Base-by-base conservation (phyloP, 176 grass and related monocot species). In the Eleusine indica region DNA sequence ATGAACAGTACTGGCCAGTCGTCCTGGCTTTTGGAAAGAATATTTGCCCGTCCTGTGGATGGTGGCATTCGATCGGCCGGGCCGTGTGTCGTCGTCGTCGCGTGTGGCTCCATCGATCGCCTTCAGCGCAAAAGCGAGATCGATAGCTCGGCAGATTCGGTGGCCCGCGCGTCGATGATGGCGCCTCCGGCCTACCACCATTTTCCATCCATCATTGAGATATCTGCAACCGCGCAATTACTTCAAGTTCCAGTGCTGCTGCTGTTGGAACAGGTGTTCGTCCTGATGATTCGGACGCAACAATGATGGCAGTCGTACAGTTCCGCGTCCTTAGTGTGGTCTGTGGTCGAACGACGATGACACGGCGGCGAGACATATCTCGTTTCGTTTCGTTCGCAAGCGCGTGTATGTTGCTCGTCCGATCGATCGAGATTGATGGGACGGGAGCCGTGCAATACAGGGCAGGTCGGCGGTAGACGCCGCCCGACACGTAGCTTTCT, bases 361-460 rank as follows among this genome's bases (percentile, higher is more conserved):
- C 41, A 17, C 9, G 57, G 43, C 76, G 54, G 19, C 12, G 70
- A 16, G 57, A 49, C 57, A 6, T 56, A n/a, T 49, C 69, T n/a
- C 53, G 83, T 84, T 14, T 30, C 49, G 3, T 29, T 56, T 3
- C 71, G 37, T 3, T 56, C 70, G 54, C 44, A 13, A 61, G 43
- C 63, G 52, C 12, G n/a, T 25, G 74, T 53, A 7, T 25, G 15
- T 25, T 10, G 5, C 9, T 5, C n/a, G 68, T 16, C 28, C 75
- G 9, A 15, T 52, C 49, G 49, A 29, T 32, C 62, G 9, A 6
- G 14, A 37, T 9, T 2, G 71, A 81, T 71, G 77, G 64, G 71
- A 89, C 54, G 54, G 65, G 71, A 81, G 77, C 61, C 82, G 77
- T 85, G 87, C 82, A 16, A 21, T 51, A 10, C 0, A 28, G 82